Evolutionary conservation across 2,329 filamentous ascomycete genomes (phyloP), one percentile per base, ranked within the genome.

Genomic region (Akanthomyces muscarius): DNA sequence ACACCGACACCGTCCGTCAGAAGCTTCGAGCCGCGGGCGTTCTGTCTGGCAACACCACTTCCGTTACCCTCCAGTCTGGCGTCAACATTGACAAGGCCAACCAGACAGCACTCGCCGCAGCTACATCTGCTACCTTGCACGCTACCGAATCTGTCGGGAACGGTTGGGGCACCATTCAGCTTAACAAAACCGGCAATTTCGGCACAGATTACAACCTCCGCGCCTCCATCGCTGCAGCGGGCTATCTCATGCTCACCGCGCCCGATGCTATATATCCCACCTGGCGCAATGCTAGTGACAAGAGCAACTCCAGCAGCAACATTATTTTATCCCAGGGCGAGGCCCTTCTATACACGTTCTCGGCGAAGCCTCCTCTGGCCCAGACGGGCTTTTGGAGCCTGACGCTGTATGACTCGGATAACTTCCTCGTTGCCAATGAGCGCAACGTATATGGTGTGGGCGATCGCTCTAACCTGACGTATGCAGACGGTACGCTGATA

Each of bases 321-420:
- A 52, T 59, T 2, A 54, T 33, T 2, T 41, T 64, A 1, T 60
- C 25, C 8, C 47, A 52, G 3, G 25, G 62, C 21, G 44, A 66
- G 41, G 59, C 67, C 4, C 60, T 63, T 18, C 14, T 65, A 14
- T 13, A 66, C 18, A 63, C 59, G 4, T 67, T 68, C 38, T 59
- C 63, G 2, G 53, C 47, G 1, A 68, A 63, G 50, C 63, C 66
- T 1, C 42, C 51, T n/a, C 52, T 64, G 36, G 28, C 51, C 8
- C 7, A 38, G 5, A 30, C 59, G 21, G 63, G 64, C 11, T 73
- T 72, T 63, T 72, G 71, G 71, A 71, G 69, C 63, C 11, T 73
- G 59, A 69, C 69, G 0, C 63, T 66, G 18, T 72, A 74, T 54
- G 64, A 69, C 65, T 47, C 48, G 11, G 55, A 67, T 4, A 62